Percentiles rank a stretch among this genome's conserved stretches.
phyloP scores from a whole-genome alignment of 345 rosid species.

The Camelina laxa region DNA sequence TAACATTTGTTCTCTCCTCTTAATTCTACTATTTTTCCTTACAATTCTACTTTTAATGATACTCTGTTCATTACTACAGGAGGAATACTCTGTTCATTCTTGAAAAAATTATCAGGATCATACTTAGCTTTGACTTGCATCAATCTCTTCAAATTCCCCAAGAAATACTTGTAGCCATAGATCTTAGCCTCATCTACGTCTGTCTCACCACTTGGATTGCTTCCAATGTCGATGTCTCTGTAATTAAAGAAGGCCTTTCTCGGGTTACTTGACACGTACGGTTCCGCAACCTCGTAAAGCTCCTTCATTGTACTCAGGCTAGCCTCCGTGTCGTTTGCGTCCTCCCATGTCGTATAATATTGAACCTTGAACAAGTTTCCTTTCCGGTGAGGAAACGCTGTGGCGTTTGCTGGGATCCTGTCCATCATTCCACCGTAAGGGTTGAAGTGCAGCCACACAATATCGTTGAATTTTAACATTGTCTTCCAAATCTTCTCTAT shows the following conservation, averaged over 20 bases:
- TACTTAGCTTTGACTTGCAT: slow-evolving; percentile 44
- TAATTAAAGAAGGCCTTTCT: slow-evolving; percentile 47
- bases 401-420: slow-evolving; percentile 40
- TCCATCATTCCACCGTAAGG: slow-evolving; percentile 68
- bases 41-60: neutral
- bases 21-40: neutral
- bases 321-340: slow-evolving; percentile 11
- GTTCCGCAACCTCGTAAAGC: slow-evolving; percentile 47
- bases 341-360: slow-evolving; percentile 45
- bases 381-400: slow-evolving; percentile 67
- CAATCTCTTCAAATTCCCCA: slow-evolving; percentile 45
- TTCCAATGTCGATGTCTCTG: slow-evolving; percentile 45
- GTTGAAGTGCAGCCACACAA: slow-evolving; percentile 51
- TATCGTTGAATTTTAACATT: slow-evolving; percentile 39
- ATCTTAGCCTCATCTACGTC: slow-evolving; percentile 36
- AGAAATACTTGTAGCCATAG: slow-evolving; percentile 51
- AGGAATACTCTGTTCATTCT: slow-evolving; percentile 49
- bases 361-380: slow-evolving; percentile 57
- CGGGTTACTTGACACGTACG: slow-evolving; percentile 53
- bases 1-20: neutral
- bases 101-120: slow-evolving; percentile 50
- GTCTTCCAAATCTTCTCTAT: slow-evolving; percentile 48
- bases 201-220: slow-evolving; percentile 13
- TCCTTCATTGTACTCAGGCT: slow-evolving; percentile 40
- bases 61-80: slow-evolving; percentile 47